Evolutionary conservation across 148 eudicot species (phyloP).

Genomic region (Cornus suecica): DNA sequence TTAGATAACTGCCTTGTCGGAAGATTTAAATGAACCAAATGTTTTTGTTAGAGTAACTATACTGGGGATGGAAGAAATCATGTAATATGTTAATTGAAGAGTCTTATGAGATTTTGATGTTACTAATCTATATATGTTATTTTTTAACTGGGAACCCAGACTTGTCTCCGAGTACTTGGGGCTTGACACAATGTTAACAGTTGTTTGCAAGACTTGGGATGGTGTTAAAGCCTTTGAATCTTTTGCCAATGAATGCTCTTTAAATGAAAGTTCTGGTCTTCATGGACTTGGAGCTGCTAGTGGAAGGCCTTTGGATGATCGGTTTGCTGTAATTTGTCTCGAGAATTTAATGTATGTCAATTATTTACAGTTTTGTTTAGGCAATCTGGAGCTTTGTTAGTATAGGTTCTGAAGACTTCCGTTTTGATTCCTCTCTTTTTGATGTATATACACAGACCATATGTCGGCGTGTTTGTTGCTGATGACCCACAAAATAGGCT

Average conservation of each 20-base stretch:
- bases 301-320: constrained; percentile 61
- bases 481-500: constrained; percentile 87
- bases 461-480: constrained; percentile 59
- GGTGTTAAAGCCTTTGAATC: constrained; percentile 71
- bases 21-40: neutral
- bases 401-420: constrained; percentile 7
- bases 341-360: constrained; percentile 58
- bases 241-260: constrained; percentile 57
- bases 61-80: neutral
- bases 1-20: neutral
- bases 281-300: constrained; percentile 71
- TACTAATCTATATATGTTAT: neutral
- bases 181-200: constrained; percentile 58
- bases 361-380: constrained; percentile 13
- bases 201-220: constrained; percentile 71
- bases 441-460: constrained; percentile 59
- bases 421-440: neutral
- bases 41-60: neutral
- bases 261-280: constrained; percentile 59
- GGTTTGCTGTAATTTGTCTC: constrained; percentile 74
- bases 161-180: constrained; percentile 77
- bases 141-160: constrained; percentile 32
- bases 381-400: constrained; percentile 1
- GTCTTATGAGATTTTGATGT: neutral
- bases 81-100: neutral